Evolutionary conservation across 192 early-diverging fungal species (phyloP).

Genomic region (Physocladia obscura): DNA sequence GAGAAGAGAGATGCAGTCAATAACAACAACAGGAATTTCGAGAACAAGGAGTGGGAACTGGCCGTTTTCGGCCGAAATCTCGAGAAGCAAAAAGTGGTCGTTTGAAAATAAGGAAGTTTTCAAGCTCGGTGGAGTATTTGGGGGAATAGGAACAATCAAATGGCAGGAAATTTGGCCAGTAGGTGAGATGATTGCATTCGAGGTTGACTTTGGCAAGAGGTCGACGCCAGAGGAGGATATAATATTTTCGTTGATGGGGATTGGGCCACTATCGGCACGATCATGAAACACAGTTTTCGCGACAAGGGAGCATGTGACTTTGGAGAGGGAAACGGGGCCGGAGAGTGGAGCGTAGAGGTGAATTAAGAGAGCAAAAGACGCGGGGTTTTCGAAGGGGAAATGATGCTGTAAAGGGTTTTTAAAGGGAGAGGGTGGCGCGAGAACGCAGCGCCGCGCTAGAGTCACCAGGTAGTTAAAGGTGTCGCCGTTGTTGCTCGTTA

Average conservation of each 20-base stretch:
- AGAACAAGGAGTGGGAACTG: conserved; percentile 2
- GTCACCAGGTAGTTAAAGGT: conserved; percentile 13
- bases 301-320: no score
- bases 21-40: conserved; percentile 17
- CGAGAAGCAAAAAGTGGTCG: neutral
- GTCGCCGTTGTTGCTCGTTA: conserved; percentile 16
- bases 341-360: neutral
- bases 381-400: neutral
- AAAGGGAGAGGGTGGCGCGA: neutral
- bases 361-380: neutral
- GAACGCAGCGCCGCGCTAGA: neutral
- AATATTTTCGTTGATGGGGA: neutral
- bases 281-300: neutral
- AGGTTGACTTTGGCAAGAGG: neutral
- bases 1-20: no score
- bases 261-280: neutral
- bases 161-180: neutral
- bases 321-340: neutral
- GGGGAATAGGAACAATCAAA: neutral
- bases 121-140: neutral
- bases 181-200: neutral
- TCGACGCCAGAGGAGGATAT: neutral
- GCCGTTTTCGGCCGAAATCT: neutral
- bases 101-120: conserved; percentile 8
- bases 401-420: no score